Conservation (phyloP, 208 protist species). For the Trypanosoma platydactyli region DNA sequence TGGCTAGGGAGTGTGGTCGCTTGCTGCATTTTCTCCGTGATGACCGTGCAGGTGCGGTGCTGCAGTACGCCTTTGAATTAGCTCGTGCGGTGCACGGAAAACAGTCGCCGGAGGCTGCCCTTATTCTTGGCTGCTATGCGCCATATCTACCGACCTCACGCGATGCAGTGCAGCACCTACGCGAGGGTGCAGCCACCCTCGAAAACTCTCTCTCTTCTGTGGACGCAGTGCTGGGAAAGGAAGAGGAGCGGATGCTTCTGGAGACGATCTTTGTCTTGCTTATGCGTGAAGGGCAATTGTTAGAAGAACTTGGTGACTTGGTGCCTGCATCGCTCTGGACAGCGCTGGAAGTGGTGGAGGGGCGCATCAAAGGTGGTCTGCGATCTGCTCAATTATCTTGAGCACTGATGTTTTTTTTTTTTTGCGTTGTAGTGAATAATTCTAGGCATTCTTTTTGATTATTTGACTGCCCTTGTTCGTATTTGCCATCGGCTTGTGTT, state of each 20-base stretch:
- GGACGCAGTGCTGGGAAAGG: conserved; percentile 59
- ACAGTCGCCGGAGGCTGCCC: conserved; percentile 53
- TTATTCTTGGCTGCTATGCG: conserved; percentile 72
- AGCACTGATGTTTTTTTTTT: not conserved
- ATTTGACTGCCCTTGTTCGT: too few relatives aligned
- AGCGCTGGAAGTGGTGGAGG: conserved; percentile 30
- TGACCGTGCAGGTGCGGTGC: conserved; percentile 41
- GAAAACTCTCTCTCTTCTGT: conserved; percentile 47
- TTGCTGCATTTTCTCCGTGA: conserved; percentile 77
- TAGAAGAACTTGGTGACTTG: conserved; percentile 47
- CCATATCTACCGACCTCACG: conserved; percentile 55
- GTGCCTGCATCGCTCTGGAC: conserved; percentile 45
- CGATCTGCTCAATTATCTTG: not conserved
- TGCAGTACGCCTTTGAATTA: conserved; percentile 47
- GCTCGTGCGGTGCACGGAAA: conserved; percentile 45
- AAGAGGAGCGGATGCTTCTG: conserved; percentile 76
- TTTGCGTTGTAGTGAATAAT: not conserved
- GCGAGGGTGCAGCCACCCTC: conserved; percentile 35
- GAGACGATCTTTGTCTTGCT: conserved; percentile 79
- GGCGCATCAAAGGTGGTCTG: conserved; percentile 2
- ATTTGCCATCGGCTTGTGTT: too few relatives aligned
- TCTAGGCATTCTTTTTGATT: too few relatives aligned
- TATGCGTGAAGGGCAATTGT: conserved; percentile 69
- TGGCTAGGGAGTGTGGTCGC: conserved; percentile 70
- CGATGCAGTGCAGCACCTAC: conserved; percentile 31